Percentiles rank a stretch among this genome's conserved stretches.
Evolutionary conservation across 768 basidiomycete species (phyloP).

Genomic region (Tephrocybe sp.): DNA sequence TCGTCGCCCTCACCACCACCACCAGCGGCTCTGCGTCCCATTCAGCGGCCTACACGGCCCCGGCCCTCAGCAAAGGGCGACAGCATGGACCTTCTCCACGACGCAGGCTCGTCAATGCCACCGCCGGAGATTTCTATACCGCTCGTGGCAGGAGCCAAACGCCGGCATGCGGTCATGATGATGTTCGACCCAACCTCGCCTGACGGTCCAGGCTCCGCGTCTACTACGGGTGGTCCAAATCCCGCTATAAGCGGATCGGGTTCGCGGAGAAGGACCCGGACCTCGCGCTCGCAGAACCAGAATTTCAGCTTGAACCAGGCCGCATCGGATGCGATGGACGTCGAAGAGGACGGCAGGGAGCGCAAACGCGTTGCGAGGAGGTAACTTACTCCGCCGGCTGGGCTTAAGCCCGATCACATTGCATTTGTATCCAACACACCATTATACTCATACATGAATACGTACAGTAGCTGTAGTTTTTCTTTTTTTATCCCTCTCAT

Average conservation of each 20-base stretch:
- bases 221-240: slow-evolving; percentile 15
- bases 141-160: slow-evolving; percentile 62
- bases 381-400: slow-evolving; percentile 28
- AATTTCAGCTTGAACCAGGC: slow-evolving; percentile 36
- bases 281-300: slow-evolving; percentile 40
- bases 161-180: slow-evolving; percentile 80
- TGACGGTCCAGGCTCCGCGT: slow-evolving; percentile 30
- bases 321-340: slow-evolving; percentile 60
- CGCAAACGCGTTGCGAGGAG: slow-evolving; percentile 73
- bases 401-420: background rate
- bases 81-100: slow-evolving; percentile 23
- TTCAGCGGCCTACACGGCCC: slow-evolving; percentile 16
- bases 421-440: no score
- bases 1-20: slow-evolving; percentile 36
- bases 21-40: slow-evolving; percentile 25
- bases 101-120: slow-evolving; percentile 18
- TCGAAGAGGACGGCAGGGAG: slow-evolving; percentile 76
- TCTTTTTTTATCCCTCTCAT: no score
- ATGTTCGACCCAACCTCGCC: slow-evolving; percentile 59
- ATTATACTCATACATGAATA: no score
- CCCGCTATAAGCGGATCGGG: slow-evolving; percentile 25
- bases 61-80: slow-evolving; percentile 21
- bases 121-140: slow-evolving; percentile 37
- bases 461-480: no score
- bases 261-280: slow-evolving; percentile 56